Evolutionary conservation across 2,329 filamentous ascomycete genomes (phyloP).

Genomic region (Fusarium nanum): DNA sequence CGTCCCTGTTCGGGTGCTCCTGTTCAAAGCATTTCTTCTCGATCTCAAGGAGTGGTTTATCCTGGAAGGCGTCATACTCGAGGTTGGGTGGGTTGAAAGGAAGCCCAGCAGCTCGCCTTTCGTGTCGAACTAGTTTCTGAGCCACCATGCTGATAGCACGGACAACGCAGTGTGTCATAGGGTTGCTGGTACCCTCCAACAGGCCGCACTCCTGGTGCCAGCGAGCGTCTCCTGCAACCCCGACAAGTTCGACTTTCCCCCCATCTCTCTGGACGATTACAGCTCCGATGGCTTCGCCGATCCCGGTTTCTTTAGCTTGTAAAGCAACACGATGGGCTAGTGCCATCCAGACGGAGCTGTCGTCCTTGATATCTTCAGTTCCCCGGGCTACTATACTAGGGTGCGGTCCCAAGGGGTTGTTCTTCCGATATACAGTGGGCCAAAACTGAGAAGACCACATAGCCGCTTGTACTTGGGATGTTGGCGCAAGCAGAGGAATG

Average conservation of each 20-base stretch:
- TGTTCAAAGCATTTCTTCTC: constrained; percentile 72
- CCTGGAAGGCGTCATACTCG: constrained; percentile 73
- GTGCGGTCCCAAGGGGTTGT: constrained; percentile 87
- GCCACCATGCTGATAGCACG: constrained; percentile 87
- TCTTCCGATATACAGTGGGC: constrained; percentile 88
- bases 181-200: constrained; percentile 69
- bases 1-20: constrained; percentile 76
- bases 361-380: constrained; percentile 73
- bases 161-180: constrained; percentile 81
- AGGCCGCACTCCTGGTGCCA: constrained; percentile 67
- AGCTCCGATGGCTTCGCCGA: constrained; percentile 78
- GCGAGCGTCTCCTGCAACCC: constrained; percentile 80
- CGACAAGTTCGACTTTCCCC: constrained; percentile 69
- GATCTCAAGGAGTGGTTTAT: constrained; percentile 74
- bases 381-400: constrained; percentile 78
- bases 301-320: constrained; percentile 66
- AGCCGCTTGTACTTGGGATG: constrained; percentile 78
- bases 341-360: constrained; percentile 74
- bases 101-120: constrained; percentile 57
- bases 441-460: constrained; percentile 82
- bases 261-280: constrained; percentile 76
- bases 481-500: constrained; percentile 79
- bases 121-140: constrained; percentile 69
- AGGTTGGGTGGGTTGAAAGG: constrained; percentile 55
- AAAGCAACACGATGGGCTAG: constrained; percentile 73